Percentiles rank a stretch among this genome's conserved stretches.
Evolutionary conservation across 129 eudicot genomes (phyloP).

Genomic region (Calendula officinalis): DNA sequence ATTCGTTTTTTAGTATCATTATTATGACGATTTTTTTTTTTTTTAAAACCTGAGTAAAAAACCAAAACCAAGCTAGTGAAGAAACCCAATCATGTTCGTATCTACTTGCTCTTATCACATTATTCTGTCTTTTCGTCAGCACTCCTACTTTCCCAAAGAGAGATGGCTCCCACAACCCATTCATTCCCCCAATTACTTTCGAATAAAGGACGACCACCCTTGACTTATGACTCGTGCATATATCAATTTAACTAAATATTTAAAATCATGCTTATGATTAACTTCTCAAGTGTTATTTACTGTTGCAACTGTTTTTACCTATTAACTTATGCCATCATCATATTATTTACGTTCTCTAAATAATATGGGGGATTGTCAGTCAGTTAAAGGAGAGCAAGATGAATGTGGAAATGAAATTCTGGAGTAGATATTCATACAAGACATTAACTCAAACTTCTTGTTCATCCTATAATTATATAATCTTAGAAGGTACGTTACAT

Average conservation of each 20-base stretch:
- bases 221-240: background rate
- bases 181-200: background rate
- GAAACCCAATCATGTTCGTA: conserved; percentile 13
- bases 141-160: conserved; percentile 4
- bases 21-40: too few relatives aligned
- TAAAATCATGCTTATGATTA: conserved; percentile 15
- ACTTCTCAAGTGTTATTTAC: conserved; percentile 23
- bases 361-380: too few relatives aligned
- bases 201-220: conserved; percentile 16
- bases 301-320: conserved; percentile 5
- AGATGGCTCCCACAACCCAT: conserved; percentile 28
- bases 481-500: too few relatives aligned
- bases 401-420: background rate
- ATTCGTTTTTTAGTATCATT: too few relatives aligned
- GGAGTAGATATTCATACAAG: background rate
- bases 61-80: background rate
- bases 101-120: background rate
- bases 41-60: background rate
- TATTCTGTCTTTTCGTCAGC: conserved; percentile 10
- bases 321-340: background rate
- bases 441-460: background rate
- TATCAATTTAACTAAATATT: background rate
- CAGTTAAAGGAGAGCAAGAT: background rate
- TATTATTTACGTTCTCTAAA: too few relatives aligned
- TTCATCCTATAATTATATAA: too few relatives aligned